phyloP scores from a whole-genome alignment of 202 grass and related monocot species.

The Setaria viridis region DNA sequence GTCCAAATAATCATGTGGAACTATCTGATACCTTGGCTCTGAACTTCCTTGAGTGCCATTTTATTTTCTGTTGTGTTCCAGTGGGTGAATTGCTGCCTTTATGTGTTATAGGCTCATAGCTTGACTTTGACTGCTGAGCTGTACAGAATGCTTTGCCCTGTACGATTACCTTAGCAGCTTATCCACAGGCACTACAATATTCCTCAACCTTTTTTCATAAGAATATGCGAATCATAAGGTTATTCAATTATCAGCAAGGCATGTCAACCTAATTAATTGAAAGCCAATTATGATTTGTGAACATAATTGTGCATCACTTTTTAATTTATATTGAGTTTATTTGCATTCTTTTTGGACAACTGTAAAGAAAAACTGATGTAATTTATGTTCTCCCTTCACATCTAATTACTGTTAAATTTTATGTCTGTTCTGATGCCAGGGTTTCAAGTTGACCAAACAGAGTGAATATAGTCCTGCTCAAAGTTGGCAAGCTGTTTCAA shows the following conservation, averaged over 20 bases:
- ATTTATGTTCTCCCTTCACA: constrained; percentile 33
- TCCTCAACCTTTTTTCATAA: constrained; percentile 13
- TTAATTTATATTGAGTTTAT: constrained; percentile 23
- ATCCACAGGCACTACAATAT: constrained; percentile 19
- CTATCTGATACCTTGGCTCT: constrained; percentile 24
- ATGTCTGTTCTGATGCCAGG: constrained; percentile 52
- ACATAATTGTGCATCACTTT: constrained; percentile 17
- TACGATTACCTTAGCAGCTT: constrained; percentile 2
- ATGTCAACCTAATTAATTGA: constrained; percentile 3
- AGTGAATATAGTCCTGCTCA: constrained; percentile 63
- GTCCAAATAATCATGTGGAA: constrained; percentile 19
- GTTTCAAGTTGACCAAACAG: constrained; percentile 81
- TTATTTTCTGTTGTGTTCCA: background rate
- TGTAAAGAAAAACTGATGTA: background rate
- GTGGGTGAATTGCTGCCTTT: background rate
- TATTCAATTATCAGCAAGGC: constrained; percentile 20
- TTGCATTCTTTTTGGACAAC: constrained; percentile 2
- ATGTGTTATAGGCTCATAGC: constrained; percentile 15
- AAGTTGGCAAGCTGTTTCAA: constrained; percentile 69
- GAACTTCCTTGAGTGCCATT: constrained; percentile 22
- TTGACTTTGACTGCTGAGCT: constrained; percentile 28
- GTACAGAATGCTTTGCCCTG: constrained; percentile 26
- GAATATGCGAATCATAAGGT: constrained; percentile 18
- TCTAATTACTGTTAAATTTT: background rate
- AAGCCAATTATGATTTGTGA: constrained; percentile 31